Conservation (phyloP, 75 land plant genomes). For the Cryptomeria japonica region DNA sequence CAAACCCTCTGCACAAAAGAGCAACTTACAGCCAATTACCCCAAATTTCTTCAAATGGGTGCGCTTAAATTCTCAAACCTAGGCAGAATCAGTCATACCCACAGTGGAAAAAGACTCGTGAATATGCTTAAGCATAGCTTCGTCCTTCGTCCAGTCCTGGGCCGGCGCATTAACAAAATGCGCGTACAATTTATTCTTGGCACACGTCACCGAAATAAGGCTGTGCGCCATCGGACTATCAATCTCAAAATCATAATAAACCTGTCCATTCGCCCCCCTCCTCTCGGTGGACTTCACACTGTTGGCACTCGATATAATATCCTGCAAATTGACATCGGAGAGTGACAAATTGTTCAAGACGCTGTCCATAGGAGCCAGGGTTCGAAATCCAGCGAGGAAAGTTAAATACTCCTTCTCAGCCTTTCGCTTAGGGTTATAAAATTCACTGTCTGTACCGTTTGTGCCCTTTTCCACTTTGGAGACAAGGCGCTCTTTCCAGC, state of each 20-base stretch:
- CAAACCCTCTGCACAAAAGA: background rate
- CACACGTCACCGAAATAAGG: constrained; percentile 91
- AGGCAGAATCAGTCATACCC: constrained; percentile 2
- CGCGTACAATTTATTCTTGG: constrained; percentile 92
- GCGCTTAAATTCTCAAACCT: background rate
- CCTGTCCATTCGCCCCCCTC: constrained; percentile 70
- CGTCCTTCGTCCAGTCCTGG: constrained; percentile 79
- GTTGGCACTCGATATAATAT: constrained; percentile 71
- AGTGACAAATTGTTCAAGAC: constrained; percentile 82
- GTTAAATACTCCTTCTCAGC: constrained; percentile 88
- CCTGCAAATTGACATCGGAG: constrained; percentile 88
- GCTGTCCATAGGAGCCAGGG: constrained; percentile 72
- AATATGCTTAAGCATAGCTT: constrained; percentile 65
- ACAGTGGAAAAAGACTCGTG: constrained; percentile 90
- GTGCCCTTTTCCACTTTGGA: constrained; percentile 98
- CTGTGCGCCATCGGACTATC: constrained; percentile 84
- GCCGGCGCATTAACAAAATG: constrained; percentile 93
- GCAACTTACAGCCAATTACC: background rate
- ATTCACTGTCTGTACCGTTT: constrained; percentile 97
- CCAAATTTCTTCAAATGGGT: background rate
- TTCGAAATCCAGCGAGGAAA: constrained; percentile 77
- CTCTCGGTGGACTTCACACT: constrained; percentile 59
- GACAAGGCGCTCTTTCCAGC: constrained; percentile 95
- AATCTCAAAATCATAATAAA: constrained; percentile 93
- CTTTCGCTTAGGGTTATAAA: constrained; percentile 85